These are phyloP conservation scores for Golovinomyces cichoracearum DNA, from an alignment of 2,329 filamentous ascomycete species.

Conservation along the genomic window DNA sequence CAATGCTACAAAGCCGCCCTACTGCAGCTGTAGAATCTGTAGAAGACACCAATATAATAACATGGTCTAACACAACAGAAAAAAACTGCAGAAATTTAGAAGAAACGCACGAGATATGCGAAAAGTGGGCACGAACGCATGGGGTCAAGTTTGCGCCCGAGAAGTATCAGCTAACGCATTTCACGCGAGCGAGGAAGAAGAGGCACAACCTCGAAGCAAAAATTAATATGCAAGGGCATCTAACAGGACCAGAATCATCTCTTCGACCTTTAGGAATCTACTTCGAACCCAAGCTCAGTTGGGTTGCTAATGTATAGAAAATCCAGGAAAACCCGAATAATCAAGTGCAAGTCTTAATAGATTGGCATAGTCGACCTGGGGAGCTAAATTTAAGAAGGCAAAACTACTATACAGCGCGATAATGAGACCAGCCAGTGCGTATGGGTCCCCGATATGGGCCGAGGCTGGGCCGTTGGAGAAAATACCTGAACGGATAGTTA, in stretches of 20 bases:
- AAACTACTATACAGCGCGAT: neutral
- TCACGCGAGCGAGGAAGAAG: neutral
- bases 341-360: neutral
- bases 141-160: neutral
- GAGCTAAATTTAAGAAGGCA: neutral
- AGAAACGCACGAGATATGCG: neutral
- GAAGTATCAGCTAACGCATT: neutral
- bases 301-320: neutral
- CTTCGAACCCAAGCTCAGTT: neutral
- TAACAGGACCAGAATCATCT: neutral
- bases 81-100: neutral
- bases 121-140: neutral
- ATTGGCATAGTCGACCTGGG: neutral
- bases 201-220: neutral
- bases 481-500: neutral
- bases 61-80: neutral
- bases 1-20: neutral
- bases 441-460: neutral
- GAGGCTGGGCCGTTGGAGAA: neutral
- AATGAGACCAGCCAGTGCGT: neutral
- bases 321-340: neutral
- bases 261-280: neutral
- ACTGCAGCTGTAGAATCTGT: neutral
- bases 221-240: neutral
- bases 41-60: neutral